phyloP scores from a whole-genome alignment of 1,284 basidiomycete genomes.

The Leccinum cinnamomeum region DNA sequence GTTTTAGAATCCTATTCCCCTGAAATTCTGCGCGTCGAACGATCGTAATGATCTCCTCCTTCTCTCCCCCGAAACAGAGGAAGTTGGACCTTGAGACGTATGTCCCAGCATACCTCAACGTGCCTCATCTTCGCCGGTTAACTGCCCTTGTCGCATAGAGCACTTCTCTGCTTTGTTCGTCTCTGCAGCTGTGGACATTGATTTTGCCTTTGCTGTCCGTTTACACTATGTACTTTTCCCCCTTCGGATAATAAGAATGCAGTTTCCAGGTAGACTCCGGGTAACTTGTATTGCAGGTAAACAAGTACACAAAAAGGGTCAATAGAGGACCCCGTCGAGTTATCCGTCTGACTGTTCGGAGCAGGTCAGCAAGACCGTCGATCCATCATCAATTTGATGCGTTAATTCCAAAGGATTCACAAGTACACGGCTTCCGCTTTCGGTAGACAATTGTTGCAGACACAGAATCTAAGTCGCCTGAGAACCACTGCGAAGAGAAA shows the following conservation, averaged over 20 bases:
- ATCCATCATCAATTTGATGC: slow-evolving; percentile 45
- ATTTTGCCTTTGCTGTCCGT: too few relatives aligned
- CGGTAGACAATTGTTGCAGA: slow-evolving; percentile 29
- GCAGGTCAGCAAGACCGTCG: slow-evolving; percentile 32
- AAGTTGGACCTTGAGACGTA: too few relatives aligned
- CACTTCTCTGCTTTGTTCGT: too few relatives aligned
- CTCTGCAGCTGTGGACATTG: too few relatives aligned
- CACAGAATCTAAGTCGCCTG: slow-evolving; percentile 31
- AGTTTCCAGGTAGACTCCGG: slow-evolving; percentile 1
- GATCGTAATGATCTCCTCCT: too few relatives aligned
- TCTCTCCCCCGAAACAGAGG: too few relatives aligned
- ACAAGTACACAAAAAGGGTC: neutral
- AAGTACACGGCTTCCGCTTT: slow-evolving; percentile 13
- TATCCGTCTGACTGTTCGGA: slow-evolving; percentile 1
- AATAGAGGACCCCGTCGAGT: neutral
- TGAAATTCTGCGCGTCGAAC: slow-evolving; percentile 88
- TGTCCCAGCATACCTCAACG: too few relatives aligned
- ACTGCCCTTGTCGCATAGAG: too few relatives aligned
- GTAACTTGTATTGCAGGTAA: slow-evolving; percentile 2
- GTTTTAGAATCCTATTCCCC: slow-evolving; percentile 81
- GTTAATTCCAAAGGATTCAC: slow-evolving; percentile 40
- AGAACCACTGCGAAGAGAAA: neutral
- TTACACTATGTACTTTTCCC: neutral
- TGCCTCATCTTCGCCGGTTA: too few relatives aligned
- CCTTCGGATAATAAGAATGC: slow-evolving; percentile 19